Evolutionary conservation across 176 grass and related monocot species (phyloP).

Genomic region (Cenchrus americanus): DNA sequence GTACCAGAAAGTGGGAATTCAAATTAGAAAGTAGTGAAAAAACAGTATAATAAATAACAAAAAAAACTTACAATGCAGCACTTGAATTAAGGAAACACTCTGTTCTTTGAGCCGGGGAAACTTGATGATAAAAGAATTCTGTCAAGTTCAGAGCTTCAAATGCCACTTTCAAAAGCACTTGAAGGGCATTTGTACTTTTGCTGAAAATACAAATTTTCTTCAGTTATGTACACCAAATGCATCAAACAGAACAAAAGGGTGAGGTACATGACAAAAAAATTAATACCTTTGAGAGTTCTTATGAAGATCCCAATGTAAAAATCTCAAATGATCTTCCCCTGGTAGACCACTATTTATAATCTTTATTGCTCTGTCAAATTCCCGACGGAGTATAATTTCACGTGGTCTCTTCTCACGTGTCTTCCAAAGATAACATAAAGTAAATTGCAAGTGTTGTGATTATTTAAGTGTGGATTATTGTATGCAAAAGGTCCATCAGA

Average conservation of each 20-base stretch:
- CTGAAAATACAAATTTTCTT: constrained; percentile 48
- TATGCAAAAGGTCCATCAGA: constrained; percentile 32
- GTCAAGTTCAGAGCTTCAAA: constrained; percentile 80
- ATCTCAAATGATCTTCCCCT: constrained; percentile 73
- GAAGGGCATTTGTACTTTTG: constrained; percentile 76
- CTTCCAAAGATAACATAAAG: constrained; percentile 50
- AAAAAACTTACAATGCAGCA: constrained; percentile 63
- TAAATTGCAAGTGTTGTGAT: constrained; percentile 27
- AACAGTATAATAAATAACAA: constrained; percentile 22
- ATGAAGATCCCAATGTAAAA: constrained; percentile 98
- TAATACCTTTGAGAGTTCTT: constrained; percentile 82
- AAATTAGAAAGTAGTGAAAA: constrained; percentile 23
- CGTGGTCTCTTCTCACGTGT: constrained; percentile 79
- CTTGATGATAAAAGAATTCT: constrained; percentile 78
- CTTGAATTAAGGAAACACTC: constrained; percentile 54
- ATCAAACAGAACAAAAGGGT: constrained; percentile 16
- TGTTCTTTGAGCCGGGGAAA: constrained; percentile 45
- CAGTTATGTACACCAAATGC: constrained; percentile 39
- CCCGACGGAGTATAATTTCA: constrained; percentile 79
- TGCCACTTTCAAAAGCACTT: constrained; percentile 77
- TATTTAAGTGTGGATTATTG: constrained; percentile 7
- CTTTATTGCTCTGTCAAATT: constrained; percentile 85
- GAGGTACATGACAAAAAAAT: constrained; percentile 13
- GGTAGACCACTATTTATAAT: constrained; percentile 75
- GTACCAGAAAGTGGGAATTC: constrained; percentile 8